Conservation (phyloP, 345 rosid genomes). For the Eucalyptus curtisii region DNA sequence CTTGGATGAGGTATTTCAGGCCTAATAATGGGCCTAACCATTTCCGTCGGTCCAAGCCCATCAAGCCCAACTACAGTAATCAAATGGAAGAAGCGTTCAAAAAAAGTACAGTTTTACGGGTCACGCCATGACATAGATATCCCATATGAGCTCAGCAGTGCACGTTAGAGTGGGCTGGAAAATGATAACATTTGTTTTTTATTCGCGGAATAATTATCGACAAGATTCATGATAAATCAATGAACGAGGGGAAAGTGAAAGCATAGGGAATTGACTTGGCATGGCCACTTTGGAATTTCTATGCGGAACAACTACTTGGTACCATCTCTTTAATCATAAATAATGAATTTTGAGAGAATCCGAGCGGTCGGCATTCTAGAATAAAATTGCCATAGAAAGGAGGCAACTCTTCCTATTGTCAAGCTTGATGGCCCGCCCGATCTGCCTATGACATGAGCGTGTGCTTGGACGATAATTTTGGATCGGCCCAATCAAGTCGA, state of each 20-base stretch:
- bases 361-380: not conserved
- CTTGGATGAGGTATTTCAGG: not conserved
- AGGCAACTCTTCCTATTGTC: not conserved
- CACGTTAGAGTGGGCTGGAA: not conserved
- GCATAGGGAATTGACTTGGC: not conserved
- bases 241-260: not conserved
- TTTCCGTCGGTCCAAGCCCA: not conserved
- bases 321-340: fast-evolving
- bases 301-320: fast-evolving
- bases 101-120: not conserved
- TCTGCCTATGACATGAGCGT: not conserved
- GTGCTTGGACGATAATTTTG: not conserved
- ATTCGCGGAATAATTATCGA: not conserved
- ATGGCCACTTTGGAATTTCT: not conserved
- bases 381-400: not conserved
- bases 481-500: not conserved
- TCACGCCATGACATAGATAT: not conserved
- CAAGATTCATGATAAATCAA: not conserved
- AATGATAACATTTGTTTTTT: not conserved
- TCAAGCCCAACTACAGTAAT: not conserved
- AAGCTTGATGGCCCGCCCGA: not conserved
- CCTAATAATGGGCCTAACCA: not conserved
- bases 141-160: not conserved
- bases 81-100: not conserved
- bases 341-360: not conserved